Conservation (phyloP, 768 basidiomycete genomes). For the Hygrocybe punicea region DNA sequence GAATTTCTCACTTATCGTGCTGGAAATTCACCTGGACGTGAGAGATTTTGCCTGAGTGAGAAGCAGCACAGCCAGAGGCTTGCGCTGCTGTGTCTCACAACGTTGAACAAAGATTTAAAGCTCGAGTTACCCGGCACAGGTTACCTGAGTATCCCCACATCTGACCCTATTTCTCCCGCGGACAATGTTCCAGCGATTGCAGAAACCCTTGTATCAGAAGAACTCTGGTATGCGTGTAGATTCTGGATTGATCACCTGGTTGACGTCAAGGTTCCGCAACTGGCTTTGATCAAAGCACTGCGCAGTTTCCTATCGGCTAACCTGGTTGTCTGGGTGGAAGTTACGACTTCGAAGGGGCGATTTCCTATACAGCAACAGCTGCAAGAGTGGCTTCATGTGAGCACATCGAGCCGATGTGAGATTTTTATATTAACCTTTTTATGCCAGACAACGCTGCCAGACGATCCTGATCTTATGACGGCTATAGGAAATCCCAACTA, state of each 20-base stretch:
- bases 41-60: background rate
- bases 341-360: background rate
- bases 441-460: background rate
- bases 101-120: background rate
- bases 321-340: background rate
- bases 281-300: background rate
- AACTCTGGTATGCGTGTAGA: slow-evolving; percentile 5
- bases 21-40: background rate
- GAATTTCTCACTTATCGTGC: background rate
- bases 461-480: background rate
- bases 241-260: slow-evolving; percentile 7
- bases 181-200: background rate
- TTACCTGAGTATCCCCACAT: background rate
- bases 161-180: too few species aligned
- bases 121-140: background rate
- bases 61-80: background rate
- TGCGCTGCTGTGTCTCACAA: background rate
- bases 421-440: too few species aligned
- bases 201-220: background rate
- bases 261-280: background rate
- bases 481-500: background rate
- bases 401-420: too few species aligned
- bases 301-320: background rate
- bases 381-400: background rate
- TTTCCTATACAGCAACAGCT: too few species aligned